Conservation (phyloP, 1,139 yeast species). For the Kodamaea derodonti region DNA sequence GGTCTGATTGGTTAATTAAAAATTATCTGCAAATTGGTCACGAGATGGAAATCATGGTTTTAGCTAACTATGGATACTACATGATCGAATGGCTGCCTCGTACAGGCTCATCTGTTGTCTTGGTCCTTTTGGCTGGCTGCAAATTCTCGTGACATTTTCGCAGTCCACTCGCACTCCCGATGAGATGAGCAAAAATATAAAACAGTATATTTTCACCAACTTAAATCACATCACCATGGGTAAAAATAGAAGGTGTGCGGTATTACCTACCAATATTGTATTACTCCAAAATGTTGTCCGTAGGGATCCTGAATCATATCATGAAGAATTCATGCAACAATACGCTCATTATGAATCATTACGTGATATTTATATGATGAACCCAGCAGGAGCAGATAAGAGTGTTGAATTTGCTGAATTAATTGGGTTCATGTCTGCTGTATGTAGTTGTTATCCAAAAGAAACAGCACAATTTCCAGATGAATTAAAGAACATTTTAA, state of each 20-base stretch:
- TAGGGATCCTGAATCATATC: slow-evolving; percentile 89
- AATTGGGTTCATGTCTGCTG: slow-evolving; percentile 88
- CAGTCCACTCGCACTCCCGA: slow-evolving; percentile 1
- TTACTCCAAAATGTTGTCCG: slow-evolving; percentile 86
- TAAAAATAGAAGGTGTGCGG: slow-evolving; percentile 84
- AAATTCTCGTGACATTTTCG: no score
- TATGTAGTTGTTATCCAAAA: slow-evolving; percentile 82
- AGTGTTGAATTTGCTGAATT: slow-evolving; percentile 74
- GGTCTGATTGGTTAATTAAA: no score
- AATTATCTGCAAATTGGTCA: no score
- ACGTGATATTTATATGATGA: slow-evolving; percentile 75
- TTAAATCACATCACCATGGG: slow-evolving; percentile 48
- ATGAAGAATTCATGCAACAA: slow-evolving; percentile 90
- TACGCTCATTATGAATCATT: slow-evolving; percentile 88
- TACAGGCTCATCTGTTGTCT: no score
- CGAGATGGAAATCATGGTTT: no score
- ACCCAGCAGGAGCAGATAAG: slow-evolving; percentile 60
- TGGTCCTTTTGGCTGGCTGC: no score
- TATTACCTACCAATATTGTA: slow-evolving; percentile 87
- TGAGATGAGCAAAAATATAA: slow-evolving; percentile 5
- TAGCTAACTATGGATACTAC: no score
- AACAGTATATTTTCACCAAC: background rate
- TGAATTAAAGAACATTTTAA: slow-evolving; percentile 66
- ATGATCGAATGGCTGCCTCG: no score
- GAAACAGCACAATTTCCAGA: slow-evolving; percentile 83